Evolutionary conservation across 2,329 filamentous ascomycete species (phyloP), one percentile per base, ranked within the genome.

Genomic region (Penicillium expansum): DNA sequence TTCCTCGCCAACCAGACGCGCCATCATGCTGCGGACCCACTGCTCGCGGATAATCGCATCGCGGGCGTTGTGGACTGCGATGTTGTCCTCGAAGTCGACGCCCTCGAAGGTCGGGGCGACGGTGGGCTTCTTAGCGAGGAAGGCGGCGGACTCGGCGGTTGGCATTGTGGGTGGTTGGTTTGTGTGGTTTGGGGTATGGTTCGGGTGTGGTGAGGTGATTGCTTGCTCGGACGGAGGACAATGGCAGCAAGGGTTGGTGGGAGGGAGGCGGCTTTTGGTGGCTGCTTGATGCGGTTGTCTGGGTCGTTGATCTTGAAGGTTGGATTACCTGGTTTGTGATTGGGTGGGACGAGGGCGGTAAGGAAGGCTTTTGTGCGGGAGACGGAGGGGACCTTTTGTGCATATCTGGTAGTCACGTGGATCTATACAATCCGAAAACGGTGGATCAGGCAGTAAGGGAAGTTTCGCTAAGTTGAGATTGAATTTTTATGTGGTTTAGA

Each of bases 21-120:
- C 82, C 85, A 88, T 88, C 85, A 88, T 88, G 71, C 80, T 83
- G 76, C 81, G 82, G 55, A 88, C 84, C 85, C 85, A 88, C 69
- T 88, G 85, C 74, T 88, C 85, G 54, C 85, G 80, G 63, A 88
- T 83, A 45, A 88, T 83, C 8, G 84, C 80, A 67, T 88, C 85
- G 66, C 86, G 83, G 58, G 84, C 85, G 39, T 83, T 83, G 73
- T 86, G 85, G 45, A 87, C 74, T 45, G 83, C 83, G 60, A 79
- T 75, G 70, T 84, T 86, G 77, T 88, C 84, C 61, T 85, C 82
- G 76, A 84, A 87, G 75, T 87, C 84, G 71, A 88, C 85, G 62
- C 85, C 84, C 55, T 86, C 82, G 76, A 86, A 88, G 60, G 83
- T 86, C 30, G 85, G 85, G 44, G 85, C 77, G 45, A 88, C 85